phyloP scores from a whole-genome alignment of 2,329 filamentous ascomycete species.

The Dactylellina parvicollis region DNA sequence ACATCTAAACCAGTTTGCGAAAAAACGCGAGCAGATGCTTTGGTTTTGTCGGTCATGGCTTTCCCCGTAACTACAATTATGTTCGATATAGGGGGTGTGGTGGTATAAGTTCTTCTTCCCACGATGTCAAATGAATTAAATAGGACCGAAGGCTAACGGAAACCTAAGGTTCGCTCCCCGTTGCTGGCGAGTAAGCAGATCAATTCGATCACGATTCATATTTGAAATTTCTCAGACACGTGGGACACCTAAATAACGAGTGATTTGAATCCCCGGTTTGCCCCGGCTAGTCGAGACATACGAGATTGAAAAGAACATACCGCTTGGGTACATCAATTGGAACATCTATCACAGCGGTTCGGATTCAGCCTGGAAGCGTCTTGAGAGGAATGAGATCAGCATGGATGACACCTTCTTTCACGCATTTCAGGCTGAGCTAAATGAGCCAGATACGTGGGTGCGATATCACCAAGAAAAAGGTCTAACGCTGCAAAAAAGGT shows the following conservation, averaged over 20 bases:
- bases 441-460: slow-evolving; percentile 73
- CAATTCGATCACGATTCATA: background rate
- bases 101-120: slow-evolving; percentile 64
- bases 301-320: slow-evolving; percentile 78
- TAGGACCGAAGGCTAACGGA: background rate
- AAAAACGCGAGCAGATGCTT: too few species aligned
- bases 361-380: slow-evolving; percentile 83
- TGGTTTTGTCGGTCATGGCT: too few species aligned
- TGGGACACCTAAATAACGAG: background rate
- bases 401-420: slow-evolving; percentile 79
- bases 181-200: slow-evolving; percentile 75
- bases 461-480: slow-evolving; percentile 67
- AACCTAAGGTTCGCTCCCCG: slow-evolving; percentile 73
- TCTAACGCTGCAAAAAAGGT: slow-evolving; percentile 65
- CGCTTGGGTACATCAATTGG: slow-evolving; percentile 89
- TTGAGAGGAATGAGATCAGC: slow-evolving; percentile 84
- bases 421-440: slow-evolving; percentile 79
- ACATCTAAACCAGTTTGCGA: too few species aligned
- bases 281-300: slow-evolving; percentile 75
- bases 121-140: background rate
- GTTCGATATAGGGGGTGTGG: slow-evolving; percentile 96
- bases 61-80: slow-evolving; percentile 72
- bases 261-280: background rate
- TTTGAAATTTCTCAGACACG: background rate
- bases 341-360: slow-evolving; percentile 82